Conservation (phyloP, 805 yeast genomes). For the Cyberlindnera meyerae region DNA sequence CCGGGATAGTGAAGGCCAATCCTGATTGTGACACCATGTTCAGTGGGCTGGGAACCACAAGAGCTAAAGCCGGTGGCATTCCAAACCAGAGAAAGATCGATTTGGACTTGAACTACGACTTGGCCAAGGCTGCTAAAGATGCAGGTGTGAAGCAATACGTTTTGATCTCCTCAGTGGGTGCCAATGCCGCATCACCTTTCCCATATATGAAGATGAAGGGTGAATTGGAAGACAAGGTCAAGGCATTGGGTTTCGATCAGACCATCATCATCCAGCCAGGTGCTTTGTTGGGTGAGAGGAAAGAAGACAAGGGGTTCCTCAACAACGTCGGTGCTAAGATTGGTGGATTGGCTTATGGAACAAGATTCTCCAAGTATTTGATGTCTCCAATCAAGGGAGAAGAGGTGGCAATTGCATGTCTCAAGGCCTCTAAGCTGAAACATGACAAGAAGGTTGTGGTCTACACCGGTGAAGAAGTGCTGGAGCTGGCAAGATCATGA, state of each 20-base stretch:
- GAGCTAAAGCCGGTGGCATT: constrained; percentile 66
- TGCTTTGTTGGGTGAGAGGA: constrained; percentile 61
- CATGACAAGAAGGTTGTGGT: constrained; percentile 27
- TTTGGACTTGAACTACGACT: constrained; percentile 60
- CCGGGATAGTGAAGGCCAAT: too few relatives aligned
- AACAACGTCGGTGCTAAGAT: constrained; percentile 30
- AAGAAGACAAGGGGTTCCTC: constrained; percentile 33
- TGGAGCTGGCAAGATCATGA: background rate
- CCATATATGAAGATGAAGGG: constrained; percentile 71
- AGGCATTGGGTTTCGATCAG: constrained; percentile 58
- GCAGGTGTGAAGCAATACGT: constrained; percentile 66
- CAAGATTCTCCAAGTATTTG: constrained; percentile 28
- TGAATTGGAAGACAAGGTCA: constrained; percentile 63
- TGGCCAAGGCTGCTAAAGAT: constrained; percentile 70
- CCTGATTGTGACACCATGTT: constrained; percentile 43
- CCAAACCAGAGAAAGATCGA: constrained; percentile 69
- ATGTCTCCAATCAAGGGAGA: constrained; percentile 52
- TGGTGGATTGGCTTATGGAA: constrained; percentile 26
- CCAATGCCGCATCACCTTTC: constrained; percentile 50
- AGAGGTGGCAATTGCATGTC: constrained; percentile 60
- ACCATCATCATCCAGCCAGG: constrained; percentile 82
- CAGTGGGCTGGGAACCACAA: constrained; percentile 74
- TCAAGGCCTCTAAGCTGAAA: constrained; percentile 27
- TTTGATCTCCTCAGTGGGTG: constrained; percentile 63
- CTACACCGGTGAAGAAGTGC: constrained; percentile 27